Base-by-base conservation (phyloP, 2,329 filamentous ascomycete genomes). In the Talaromyces sp. region DNA sequence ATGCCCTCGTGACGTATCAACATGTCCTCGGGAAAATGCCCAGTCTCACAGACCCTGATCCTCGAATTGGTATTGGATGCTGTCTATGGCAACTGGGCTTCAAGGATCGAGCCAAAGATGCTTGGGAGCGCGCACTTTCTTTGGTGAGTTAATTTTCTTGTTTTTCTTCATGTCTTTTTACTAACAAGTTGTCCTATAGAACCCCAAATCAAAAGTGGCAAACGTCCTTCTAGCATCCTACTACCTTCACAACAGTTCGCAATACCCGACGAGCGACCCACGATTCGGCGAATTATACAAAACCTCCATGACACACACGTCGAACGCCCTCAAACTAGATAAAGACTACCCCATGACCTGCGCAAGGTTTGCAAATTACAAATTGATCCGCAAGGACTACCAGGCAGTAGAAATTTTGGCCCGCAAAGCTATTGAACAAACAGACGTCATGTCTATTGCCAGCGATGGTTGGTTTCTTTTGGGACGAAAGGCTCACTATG, bases 391-490 rank as follows among this genome's bases (percentile, higher is more conserved):
- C 69, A 96, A 92, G 72, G 86, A 87, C 9, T 89, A 91, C 75
- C 78, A 85, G 26, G 92, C 91, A 62, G 92, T 95, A 10, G 92
- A 98, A 66, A 87, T 87, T 21, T 82, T 99, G 19, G 91, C 93
- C 8, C 89, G 93, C 72, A 95, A 95, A 73, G 93, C 95, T 7
- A 97, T 99, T 64, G 91, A 97, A 70, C 89, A 91, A 69, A 98
- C 95, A 2, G 95, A 99, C 71, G 91, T 98, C 67, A 96, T 96
- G 73, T 91, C 93, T 3, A 91, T 98, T 73, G 93, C 93, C 26
- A 96, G 93, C 76, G 96, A 99, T 72, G 96, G 95, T 38, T 98
- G 93, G 93, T 99, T 97, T 75, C 78, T 98, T 9, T 84, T 98
- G 46, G 95, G 92, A 29, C 84, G 93, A 63, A 97, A 96, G 73